These are phyloP conservation scores for Monosporozyma solicola DNA, from an alignment of 805 yeast species.

Conservation along the genomic window DNA sequence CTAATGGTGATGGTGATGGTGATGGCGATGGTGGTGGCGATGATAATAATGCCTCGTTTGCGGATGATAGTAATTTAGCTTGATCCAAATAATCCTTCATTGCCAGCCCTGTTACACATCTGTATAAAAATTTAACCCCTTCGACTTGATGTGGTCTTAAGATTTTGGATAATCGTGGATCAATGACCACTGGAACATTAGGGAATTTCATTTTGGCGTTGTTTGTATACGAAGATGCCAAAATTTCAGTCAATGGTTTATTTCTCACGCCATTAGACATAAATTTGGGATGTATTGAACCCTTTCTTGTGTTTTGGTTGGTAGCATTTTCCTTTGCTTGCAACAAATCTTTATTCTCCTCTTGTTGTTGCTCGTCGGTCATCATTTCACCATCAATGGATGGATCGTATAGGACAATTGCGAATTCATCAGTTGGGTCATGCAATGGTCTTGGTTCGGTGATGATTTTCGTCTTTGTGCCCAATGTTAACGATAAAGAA, in stretches of 20 bases:
- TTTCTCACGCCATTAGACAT: slow-evolving; percentile 33
- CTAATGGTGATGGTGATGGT: neutral
- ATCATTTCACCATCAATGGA: slow-evolving; percentile 59
- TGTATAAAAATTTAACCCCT: slow-evolving; percentile 83
- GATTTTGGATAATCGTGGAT: slow-evolving; percentile 75
- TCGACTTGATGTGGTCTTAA: slow-evolving; percentile 94
- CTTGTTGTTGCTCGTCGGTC: slow-evolving; percentile 15
- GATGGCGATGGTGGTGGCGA: neutral
- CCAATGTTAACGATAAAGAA: slow-evolving; percentile 72
- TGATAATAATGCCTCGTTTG: neutral
- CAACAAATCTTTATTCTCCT: slow-evolving; percentile 5
- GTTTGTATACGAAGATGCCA: slow-evolving; percentile 39
- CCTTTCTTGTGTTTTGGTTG: slow-evolving; percentile 10
- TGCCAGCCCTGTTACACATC: slow-evolving; percentile 82
- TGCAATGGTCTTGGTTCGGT: slow-evolving; percentile 88
- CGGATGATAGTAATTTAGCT: slow-evolving; percentile 8
- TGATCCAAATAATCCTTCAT: slow-evolving; percentile 30
- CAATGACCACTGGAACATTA: slow-evolving; percentile 92
- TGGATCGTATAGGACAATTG: slow-evolving; percentile 92
- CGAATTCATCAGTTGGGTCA: slow-evolving; percentile 88
- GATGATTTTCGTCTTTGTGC: slow-evolving; percentile 60
- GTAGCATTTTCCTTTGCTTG: slow-evolving; percentile 10
- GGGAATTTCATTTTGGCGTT: slow-evolving; percentile 43
- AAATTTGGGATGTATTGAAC: slow-evolving; percentile 20
- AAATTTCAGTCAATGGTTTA: slow-evolving; percentile 65